Base-by-base conservation (phyloP, 2,329 filamentous ascomycete genomes). In the Geoglossum cookeanum region DNA sequence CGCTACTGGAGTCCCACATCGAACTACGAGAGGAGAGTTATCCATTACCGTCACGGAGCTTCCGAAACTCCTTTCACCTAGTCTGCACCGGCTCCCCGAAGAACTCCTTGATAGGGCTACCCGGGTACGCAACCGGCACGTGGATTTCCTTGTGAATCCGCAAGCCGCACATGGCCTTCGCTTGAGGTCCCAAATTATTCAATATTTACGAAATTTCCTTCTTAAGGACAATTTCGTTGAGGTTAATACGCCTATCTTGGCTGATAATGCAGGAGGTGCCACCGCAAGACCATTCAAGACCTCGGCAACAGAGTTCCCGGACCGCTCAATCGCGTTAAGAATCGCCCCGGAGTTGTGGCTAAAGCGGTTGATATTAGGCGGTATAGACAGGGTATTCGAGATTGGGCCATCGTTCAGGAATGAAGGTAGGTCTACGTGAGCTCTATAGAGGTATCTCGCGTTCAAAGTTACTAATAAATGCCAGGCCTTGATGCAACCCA, bases 331-430 rank as follows among this genome's bases (percentile, higher is more conserved):
- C 39, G 80, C 85, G 27, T 75, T 98, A 37, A 79, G 92, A 54
- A 91, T 98, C 63, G 92, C 92, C 2, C 92, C 92, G 0, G 92
- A 98, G 70, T 74, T 98, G 39, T 97, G 89, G 84, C 78, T 98
- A 47, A 98, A 98, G 73, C 80, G 92, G 7, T 75, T 98, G 51
- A 81, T 97, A 0, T 78, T 97, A 17, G 91, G 90, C 55, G 91
- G 90, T 1, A 81, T 97, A 60, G 85, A 94, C 64, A 82, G 77
- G 60, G 81, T 98, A 30, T 98, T 94, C 65, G 92, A 98, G 70
- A 90, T 98, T 61, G 92, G 92, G 0, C 84, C 87, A 3, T 82
- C 83, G 11, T 98, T 98, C 70, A 81, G 92, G 48, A 98, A 98
- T 67, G 92, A 98, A 72, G 87, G 88, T 68, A 51, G 64, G 59